Evolutionary conservation across 495 filamentous ascomycete species (phyloP).

Genomic region (Penicillium odoratum): DNA sequence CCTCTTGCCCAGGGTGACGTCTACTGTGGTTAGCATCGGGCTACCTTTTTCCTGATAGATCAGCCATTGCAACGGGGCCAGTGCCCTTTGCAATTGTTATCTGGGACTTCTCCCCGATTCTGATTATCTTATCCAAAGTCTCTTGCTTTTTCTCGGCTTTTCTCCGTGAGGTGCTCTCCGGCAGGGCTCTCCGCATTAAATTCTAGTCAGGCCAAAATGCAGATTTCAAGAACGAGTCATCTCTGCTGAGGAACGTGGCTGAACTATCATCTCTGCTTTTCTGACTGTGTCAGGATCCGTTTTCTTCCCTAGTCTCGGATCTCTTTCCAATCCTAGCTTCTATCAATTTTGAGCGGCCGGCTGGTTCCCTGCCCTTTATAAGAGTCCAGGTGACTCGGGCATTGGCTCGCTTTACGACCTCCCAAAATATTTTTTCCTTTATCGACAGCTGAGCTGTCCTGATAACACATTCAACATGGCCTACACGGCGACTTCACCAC

Average conservation of each 20-base stretch:
- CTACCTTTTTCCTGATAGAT: conserved; percentile 15
- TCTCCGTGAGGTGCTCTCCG: conserved; percentile 44
- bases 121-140: conserved; percentile 11
- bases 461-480: conserved; percentile 41
- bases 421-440: conserved; percentile 17
- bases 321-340: conserved; percentile 31
- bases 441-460: conserved; percentile 39
- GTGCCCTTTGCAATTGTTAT: conserved; percentile 43
- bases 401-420: conserved; percentile 40
- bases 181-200: conserved; percentile 49
- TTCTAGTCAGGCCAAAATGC: conserved; percentile 51
- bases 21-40: conserved; percentile 26
- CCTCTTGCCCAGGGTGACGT: conserved; percentile 23
- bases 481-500: conserved; percentile 42
- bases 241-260: conserved; percentile 50
- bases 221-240: conserved; percentile 47
- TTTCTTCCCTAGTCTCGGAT: conserved; percentile 38
- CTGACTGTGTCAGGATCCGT: conserved; percentile 36
- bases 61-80: conserved; percentile 36
- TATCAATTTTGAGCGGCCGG: conserved; percentile 33
- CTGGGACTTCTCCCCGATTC: conserved; percentile 27
- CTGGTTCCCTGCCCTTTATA: conserved; percentile 32
- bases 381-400: conserved; percentile 50
- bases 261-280: conserved; percentile 32
- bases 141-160: conserved; percentile 12